phyloP scores from a whole-genome alignment of 2,329 filamentous ascomycete genomes.

The Berkeleyomyces basicola region DNA sequence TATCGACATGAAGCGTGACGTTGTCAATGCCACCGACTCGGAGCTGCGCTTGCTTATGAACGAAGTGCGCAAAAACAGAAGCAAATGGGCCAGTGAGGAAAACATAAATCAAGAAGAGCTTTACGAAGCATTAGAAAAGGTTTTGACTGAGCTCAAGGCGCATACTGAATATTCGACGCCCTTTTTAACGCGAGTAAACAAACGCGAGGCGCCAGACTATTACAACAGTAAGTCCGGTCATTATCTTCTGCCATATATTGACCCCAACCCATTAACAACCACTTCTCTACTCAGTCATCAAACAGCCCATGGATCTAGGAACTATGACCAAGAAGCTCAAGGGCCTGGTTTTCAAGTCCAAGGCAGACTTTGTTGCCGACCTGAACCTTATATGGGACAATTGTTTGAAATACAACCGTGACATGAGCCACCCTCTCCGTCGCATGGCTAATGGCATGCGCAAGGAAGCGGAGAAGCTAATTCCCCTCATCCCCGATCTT shows the following conservation, averaged over 20 bases:
- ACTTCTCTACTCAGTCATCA: constrained; percentile 49
- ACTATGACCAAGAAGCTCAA: constrained; percentile 98
- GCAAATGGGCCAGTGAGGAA: constrained; percentile 97
- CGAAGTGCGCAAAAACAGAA: constrained; percentile 92
- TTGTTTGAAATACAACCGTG: constrained; percentile 88
- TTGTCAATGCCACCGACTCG: constrained; percentile 81
- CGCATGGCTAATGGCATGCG: constrained; percentile 94
- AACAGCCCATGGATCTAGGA: constrained; percentile 93
- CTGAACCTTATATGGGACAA: constrained; percentile 95
- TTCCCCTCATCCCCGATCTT: constrained; percentile 87
- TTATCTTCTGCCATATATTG: constrained; percentile 10
- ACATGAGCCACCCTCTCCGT: constrained; percentile 69
- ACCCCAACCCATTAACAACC: constrained; percentile 14
- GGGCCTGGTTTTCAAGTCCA: constrained; percentile 62
- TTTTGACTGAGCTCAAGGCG: constrained; percentile 89
- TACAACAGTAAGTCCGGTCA: constrained; percentile 51
- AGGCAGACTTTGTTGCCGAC: constrained; percentile 86
- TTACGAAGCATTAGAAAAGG: constrained; percentile 92
- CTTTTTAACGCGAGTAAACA: constrained; percentile 87
- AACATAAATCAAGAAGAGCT: constrained; percentile 95
- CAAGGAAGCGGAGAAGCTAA: constrained; percentile 92
- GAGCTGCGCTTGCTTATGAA: constrained; percentile 88
- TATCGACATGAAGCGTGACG: constrained; percentile 81
- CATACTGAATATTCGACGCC: constrained; percentile 96
- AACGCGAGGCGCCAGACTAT: constrained; percentile 92